These are phyloP conservation scores for Solanum hybrid DNA, from an alignment of 305 asterid genomes.

Conservation along the genomic window DNA sequence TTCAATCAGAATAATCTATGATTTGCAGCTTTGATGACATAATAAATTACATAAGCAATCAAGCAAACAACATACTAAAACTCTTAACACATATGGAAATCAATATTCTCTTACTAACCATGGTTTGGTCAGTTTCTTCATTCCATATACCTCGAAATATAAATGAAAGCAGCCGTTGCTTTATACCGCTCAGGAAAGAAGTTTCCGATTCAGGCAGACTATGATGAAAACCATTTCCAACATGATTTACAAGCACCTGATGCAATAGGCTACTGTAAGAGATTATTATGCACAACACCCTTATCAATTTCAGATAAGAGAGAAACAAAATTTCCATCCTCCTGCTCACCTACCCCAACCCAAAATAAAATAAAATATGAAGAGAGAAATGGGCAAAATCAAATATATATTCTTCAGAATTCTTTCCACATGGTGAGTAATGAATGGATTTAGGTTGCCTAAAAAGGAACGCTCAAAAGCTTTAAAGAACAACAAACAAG, in stretches of 20 bases:
- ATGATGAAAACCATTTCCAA: conserved; percentile 39
- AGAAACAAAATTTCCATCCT: not conserved
- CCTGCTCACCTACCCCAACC: conserved; percentile 1
- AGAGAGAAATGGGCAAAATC: not conserved
- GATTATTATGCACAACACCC: conserved; percentile 16
- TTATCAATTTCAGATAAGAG: not conserved
- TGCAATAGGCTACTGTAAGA: conserved; percentile 34
- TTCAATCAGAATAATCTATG: not conserved
- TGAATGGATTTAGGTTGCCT: not conserved
- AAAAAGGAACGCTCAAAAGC: not conserved
- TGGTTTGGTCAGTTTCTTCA: conserved; percentile 71
- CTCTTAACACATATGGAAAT: not conserved
- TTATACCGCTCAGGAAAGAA: conserved; percentile 68
- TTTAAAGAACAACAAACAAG: not conserved
- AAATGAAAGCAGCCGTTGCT: conserved; percentile 90
- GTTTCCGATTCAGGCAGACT: conserved; percentile 30
- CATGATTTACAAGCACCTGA: conserved; percentile 24
- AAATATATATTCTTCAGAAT: not conserved
- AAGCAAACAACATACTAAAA: not conserved
- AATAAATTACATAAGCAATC: not conserved
- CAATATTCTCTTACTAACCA: conserved; percentile 38
- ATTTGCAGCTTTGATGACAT: not conserved
- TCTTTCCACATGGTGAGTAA: not conserved
- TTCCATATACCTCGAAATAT: conserved; percentile 86
- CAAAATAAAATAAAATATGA: not conserved